phyloP scores from a whole-genome alignment of 169 alveolate species.

The Eimeria praecox region DNA sequence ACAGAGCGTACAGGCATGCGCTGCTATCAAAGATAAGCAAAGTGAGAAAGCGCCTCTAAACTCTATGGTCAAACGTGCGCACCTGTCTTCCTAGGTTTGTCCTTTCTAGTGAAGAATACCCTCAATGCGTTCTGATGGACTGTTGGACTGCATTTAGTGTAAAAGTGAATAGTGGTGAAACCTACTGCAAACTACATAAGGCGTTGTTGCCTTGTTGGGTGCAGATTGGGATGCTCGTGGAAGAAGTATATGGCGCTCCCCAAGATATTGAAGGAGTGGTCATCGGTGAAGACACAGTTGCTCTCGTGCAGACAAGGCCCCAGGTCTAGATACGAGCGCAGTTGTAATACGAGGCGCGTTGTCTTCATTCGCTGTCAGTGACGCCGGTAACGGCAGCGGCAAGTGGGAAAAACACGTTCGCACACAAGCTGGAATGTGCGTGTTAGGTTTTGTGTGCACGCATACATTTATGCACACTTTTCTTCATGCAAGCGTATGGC shows the following conservation, averaged over 20 bases:
- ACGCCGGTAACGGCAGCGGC: background rate
- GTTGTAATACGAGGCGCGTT: background rate
- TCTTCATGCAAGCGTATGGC: background rate
- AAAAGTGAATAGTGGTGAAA: background rate
- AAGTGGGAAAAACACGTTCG: background rate
- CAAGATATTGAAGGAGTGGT: constrained; percentile 81
- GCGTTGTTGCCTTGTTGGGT: background rate
- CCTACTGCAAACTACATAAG: background rate
- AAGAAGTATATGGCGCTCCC: constrained; percentile 67
- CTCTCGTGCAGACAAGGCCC: constrained; percentile 76
- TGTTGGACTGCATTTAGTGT: background rate
- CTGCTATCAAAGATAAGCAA: constrained; percentile 58
- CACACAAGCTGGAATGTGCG: background rate
- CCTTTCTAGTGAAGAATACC: too few relatives aligned
- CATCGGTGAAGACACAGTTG: constrained; percentile 73
- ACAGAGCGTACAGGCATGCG: constrained; percentile 52
- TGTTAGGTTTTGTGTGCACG: background rate
- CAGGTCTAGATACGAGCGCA: constrained; percentile 39
- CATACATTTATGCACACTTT: background rate
- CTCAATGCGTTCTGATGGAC: background rate
- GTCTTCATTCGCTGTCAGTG: background rate
- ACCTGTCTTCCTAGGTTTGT: background rate
- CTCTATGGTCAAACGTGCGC: background rate
- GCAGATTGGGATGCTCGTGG: constrained; percentile 71
- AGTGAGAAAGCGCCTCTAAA: background rate